Evolutionary conservation across 257 asterid species (phyloP), one percentile per base, ranked within the genome.

Genomic region (Penstemon barbatus): DNA sequence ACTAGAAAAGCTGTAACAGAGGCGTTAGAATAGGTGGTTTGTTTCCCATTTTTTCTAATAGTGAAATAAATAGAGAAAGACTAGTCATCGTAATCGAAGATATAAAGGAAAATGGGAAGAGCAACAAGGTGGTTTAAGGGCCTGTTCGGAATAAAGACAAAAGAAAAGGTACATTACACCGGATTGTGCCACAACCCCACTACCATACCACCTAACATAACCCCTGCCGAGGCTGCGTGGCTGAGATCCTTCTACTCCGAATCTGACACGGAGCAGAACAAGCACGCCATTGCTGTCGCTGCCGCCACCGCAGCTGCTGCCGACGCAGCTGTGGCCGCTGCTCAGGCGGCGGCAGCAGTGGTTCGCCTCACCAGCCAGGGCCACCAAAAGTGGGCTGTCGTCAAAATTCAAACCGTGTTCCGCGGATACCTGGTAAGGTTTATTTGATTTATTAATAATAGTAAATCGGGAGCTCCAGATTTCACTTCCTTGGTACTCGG

Each of bases 251-350:
- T 86, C 71, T 86, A 82, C 74, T 12, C 13, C 36, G 76, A 73
- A 3, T 10, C 80, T 4, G 89, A 87, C 41, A 79, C 61, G 70
- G 92, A 87, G 65, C 95, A 81, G 72, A 92, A 63, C 89, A 89
- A 84, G 75, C 97, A 89, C 74, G 98, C 97, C 5, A 87, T 92
- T 4, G 98, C 95, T 15, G 97, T 89, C 42, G 98, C 96, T 13
- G 92, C 98, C 0, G 97, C 97, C 46, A 87, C 96, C 0, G 97
- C 97, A 0, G 95, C 95, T 0, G 97, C 96, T 0, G 97, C 97
- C 0, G 97, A 88, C 43, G 95, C 97, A 0, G 97, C 95, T 10
- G 86, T 85, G 0, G 95, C 91, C 0, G 96, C 96, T 0, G 96
- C 96, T 0, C 87, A 87, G n/a, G 98, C 97, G 8, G 96, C 98